Conservation (phyloP, 768 basidiomycete species). For the Rickenella mellea region DNA sequence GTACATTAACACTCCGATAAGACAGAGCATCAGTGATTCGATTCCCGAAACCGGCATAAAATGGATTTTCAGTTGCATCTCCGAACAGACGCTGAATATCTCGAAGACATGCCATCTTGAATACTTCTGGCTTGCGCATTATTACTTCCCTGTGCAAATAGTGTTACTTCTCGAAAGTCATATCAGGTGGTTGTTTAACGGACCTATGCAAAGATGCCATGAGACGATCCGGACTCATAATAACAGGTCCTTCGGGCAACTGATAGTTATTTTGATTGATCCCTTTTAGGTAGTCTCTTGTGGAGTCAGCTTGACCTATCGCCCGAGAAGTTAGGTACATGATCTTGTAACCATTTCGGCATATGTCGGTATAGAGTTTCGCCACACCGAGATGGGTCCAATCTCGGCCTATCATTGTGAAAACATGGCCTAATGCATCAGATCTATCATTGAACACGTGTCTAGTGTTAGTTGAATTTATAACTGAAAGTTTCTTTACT, state of each 20-base stretch:
- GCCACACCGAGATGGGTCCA: constrained; percentile 98
- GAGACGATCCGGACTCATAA: constrained; percentile 95
- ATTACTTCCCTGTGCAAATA: constrained; percentile 73
- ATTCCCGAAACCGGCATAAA: constrained; percentile 98
- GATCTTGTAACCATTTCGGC: constrained; percentile 93
- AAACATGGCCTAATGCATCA: constrained; percentile 92
- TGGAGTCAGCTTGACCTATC: constrained; percentile 96
- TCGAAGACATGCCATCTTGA: constrained; percentile 98
- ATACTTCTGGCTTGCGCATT: constrained; percentile 98
- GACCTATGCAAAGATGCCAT: constrained; percentile 93
- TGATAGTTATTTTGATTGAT: constrained; percentile 95
- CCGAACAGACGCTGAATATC: constrained; percentile 92
- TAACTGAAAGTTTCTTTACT: constrained; percentile 11
- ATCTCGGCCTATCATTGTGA: constrained; percentile 95
- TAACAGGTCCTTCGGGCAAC: constrained; percentile 95
- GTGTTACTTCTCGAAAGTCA: background rate
- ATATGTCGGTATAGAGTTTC: constrained; percentile 93
- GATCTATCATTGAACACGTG: constrained; percentile 43
- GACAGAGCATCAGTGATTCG: constrained; percentile 96
- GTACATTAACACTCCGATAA: constrained; percentile 93
- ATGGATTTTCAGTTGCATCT: constrained; percentile 59
- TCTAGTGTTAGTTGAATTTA: background rate
- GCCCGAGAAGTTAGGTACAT: constrained; percentile 96
- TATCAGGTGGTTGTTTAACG: constrained; percentile 12
- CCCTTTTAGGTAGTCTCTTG: constrained; percentile 85